These are phyloP conservation scores for Pezicula neosporulosa DNA, from an alignment of 2,329 filamentous ascomycete genomes.

Conservation along the genomic window DNA sequence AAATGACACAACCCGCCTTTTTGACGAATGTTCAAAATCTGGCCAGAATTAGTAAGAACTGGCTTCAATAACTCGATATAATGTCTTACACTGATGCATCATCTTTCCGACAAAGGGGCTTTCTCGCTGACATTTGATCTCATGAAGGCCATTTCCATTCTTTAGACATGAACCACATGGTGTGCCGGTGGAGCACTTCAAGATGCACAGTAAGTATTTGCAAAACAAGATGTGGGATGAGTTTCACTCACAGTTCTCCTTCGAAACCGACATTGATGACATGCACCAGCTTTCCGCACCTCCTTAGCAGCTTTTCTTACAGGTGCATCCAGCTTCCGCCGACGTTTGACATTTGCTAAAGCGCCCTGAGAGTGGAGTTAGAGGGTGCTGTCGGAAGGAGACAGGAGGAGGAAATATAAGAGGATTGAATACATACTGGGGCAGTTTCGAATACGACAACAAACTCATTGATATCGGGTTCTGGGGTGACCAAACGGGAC, in stretches of 20 bases:
- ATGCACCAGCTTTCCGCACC: slow-evolving; percentile 24
- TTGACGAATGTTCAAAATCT: slow-evolving; percentile 20
- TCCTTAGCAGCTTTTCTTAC: slow-evolving; percentile 21
- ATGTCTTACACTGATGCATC: slow-evolving; percentile 17
- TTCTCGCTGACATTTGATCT: slow-evolving; percentile 21
- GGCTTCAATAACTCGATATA: no score
- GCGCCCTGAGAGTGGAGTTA: slow-evolving; percentile 8
- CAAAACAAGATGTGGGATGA: neutral
- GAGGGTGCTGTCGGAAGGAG: neutral
- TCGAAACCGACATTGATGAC: slow-evolving; percentile 24
- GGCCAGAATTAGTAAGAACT: neutral
- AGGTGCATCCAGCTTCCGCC: slow-evolving; percentile 18
- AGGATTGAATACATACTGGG: slow-evolving; percentile 1
- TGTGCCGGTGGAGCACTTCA: slow-evolving; percentile 19
- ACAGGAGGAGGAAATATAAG: neutral
- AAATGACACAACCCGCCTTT: slow-evolving; percentile 16
- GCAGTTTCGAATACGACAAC: slow-evolving; percentile 22
- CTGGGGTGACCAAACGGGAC: neutral
- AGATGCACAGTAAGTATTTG: neutral
- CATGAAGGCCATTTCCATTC: slow-evolving; percentile 19
- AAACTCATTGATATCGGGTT: slow-evolving; percentile 13
- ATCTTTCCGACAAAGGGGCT: slow-evolving; percentile 17
- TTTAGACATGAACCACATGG: slow-evolving; percentile 20
- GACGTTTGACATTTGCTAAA: slow-evolving; percentile 16
- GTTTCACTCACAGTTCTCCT: slow-evolving; percentile 20